Percentiles rank a stretch among this genome's conserved stretches.
Evolutionary conservation across 1,284 basidiomycete species (phyloP).

Genomic region (Salmacisia buchloeana): DNA sequence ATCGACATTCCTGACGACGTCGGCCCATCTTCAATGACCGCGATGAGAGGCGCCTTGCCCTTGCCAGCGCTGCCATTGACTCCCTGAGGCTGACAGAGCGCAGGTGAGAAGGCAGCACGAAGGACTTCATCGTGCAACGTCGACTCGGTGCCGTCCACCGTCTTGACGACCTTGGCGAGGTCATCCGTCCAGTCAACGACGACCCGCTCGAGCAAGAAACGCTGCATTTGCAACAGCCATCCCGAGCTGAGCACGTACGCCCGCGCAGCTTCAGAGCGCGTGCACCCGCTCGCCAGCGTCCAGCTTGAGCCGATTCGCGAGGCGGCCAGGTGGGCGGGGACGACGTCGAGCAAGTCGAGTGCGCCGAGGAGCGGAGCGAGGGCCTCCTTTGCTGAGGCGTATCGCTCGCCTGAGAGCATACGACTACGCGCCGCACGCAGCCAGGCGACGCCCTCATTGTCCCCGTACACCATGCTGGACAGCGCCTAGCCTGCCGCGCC

Average conservation of each 20-base stretch:
- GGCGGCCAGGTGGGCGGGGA: background rate
- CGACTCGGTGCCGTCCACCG: background rate
- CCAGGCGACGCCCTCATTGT: background rate
- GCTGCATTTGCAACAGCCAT: background rate
- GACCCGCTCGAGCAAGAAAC: background rate
- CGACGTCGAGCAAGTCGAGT: background rate
- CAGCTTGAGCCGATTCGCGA: background rate
- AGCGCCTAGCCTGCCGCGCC: background rate
- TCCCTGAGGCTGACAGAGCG: background rate
- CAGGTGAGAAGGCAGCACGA: background rate
- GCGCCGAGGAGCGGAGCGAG: background rate
- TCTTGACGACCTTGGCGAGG: background rate
- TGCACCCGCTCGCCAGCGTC: background rate
- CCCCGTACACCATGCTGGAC: background rate
- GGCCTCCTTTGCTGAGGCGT: background rate
- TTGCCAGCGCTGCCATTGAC: background rate
- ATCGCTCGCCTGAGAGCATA: background rate
- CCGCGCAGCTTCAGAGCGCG: background rate
- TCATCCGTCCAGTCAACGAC: background rate
- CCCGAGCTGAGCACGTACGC: background rate
- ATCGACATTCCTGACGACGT: background rate
- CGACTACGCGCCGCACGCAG: background rate
- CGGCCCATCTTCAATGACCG: background rate
- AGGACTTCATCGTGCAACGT: background rate
- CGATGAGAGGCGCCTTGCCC: background rate